Evolutionary conservation across 768 basidiomycete species (phyloP).

Genomic region (Boletus sp.): DNA sequence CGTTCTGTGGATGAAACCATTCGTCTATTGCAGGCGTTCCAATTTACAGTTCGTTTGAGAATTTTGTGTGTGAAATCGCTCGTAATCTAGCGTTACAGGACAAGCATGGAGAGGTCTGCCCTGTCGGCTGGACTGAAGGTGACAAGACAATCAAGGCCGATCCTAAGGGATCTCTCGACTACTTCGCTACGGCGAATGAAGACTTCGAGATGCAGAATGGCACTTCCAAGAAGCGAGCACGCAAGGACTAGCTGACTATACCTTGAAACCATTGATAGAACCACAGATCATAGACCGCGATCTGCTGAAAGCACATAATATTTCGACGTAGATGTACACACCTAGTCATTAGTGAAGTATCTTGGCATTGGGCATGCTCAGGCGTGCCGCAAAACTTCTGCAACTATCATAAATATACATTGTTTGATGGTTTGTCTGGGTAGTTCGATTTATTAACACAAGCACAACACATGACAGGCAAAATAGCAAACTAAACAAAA

Average conservation of each 20-base stretch:
- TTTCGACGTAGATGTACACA: neutral
- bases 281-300: neutral
- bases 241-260: slow-evolving; percentile 39
- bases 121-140: slow-evolving; percentile 85
- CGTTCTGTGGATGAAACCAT: slow-evolving; percentile 92
- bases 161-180: slow-evolving; percentile 68
- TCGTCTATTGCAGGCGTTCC: slow-evolving; percentile 91
- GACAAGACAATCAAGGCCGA: slow-evolving; percentile 80
- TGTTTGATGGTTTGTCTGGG: neutral
- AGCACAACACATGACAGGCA: neutral
- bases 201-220: slow-evolving; percentile 36
- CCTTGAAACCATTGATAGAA: neutral
- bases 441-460: neutral
- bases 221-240: slow-evolving; percentile 54
- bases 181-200: slow-evolving; percentile 46
- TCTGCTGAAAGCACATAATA: neutral
- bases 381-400: no score
- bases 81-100: slow-evolving; percentile 41
- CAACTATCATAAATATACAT: neutral
- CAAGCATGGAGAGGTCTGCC: slow-evolving; percentile 89
- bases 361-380: neutral
- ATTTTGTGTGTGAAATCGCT: neutral
- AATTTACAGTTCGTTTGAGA: slow-evolving; percentile 62
- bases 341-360: neutral
- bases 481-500: neutral